phyloP scores from a whole-genome alignment of 1,139 yeast species.

The Candida sp. region DNA sequence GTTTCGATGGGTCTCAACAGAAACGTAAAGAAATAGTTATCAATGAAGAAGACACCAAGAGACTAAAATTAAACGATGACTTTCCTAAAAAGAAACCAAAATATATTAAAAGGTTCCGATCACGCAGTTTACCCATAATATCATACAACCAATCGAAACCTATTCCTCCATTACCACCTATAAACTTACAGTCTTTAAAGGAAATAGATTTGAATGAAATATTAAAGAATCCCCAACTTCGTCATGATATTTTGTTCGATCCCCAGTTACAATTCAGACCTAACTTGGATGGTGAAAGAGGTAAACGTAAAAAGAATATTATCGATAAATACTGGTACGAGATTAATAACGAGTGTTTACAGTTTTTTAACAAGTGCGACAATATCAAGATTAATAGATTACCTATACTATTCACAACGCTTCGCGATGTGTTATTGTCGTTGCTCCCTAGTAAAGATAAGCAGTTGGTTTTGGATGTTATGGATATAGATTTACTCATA shows the following conservation, averaged over 20 bases:
- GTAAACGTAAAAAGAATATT: conserved; percentile 68
- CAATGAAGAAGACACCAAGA: not conserved
- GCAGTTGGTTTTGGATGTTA: conserved; percentile 61
- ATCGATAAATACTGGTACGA: conserved; percentile 85
- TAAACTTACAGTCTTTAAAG: conserved; percentile 75
- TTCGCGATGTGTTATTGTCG: conserved; percentile 72
- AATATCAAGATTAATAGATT: conserved; percentile 43
- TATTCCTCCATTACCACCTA: conserved; percentile 64
- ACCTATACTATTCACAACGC: conserved; percentile 69
- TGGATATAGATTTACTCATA: conserved; percentile 73
- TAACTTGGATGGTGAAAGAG: conserved; percentile 87
- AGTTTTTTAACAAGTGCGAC: conserved; percentile 23
- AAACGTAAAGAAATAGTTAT: conserved; percentile 2
- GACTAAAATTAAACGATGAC: conserved; percentile 1
- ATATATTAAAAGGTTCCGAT: conserved; percentile 37
- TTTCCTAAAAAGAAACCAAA: conserved; percentile 29
- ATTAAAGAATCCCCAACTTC: conserved; percentile 83
- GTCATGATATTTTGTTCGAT: conserved; percentile 92
- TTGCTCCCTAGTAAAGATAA: conserved; percentile 80
- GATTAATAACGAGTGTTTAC: conserved; percentile 59
- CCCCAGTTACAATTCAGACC: conserved; percentile 93
- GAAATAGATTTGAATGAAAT: conserved; percentile 91
- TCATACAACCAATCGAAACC: conserved; percentile 20
- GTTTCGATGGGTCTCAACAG: not conserved
- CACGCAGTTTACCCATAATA: conserved; percentile 43